phyloP scores from a whole-genome alignment of 306 rosid genomes.

The Coriaria nepalensis region DNA sequence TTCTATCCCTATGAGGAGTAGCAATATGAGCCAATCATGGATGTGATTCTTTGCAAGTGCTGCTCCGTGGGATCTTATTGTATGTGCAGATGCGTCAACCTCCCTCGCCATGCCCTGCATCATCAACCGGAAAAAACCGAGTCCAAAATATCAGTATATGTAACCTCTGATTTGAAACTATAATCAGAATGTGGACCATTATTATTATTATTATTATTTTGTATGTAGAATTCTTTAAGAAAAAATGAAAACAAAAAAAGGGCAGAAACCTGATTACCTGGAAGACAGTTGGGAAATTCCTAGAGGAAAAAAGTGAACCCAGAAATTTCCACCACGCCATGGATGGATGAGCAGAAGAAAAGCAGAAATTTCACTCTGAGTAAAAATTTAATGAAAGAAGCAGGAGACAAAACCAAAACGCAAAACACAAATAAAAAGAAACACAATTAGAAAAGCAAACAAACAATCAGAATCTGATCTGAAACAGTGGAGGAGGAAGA shows the following conservation, averaged over 20 bases:
- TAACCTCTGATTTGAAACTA: no score
- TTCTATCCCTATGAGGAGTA: slow-evolving; percentile 50
- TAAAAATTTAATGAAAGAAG: not conserved
- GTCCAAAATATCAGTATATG: not conserved
- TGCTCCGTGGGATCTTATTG: slow-evolving; percentile 80
- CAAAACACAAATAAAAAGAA: no score
- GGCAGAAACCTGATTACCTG: slow-evolving; percentile 18
- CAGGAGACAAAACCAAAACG: not conserved
- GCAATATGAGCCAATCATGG: slow-evolving; percentile 69
- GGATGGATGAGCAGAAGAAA: not conserved
- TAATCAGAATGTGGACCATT: no score
- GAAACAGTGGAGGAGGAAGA: no score
- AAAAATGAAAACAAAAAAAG: not conserved
- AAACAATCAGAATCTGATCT: no score
- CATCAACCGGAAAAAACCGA: not conserved
- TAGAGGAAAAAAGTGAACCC: slow-evolving; percentile 10
- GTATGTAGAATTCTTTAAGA: not conserved
- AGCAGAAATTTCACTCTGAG: slow-evolving; percentile 1
- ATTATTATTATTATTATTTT: no score
- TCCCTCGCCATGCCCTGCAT: slow-evolving; percentile 22
- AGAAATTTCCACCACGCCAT: slow-evolving; percentile 24
- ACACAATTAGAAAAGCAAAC: no score
- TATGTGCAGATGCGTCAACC: slow-evolving; percentile 35
- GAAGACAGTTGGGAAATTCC: slow-evolving; percentile 12
- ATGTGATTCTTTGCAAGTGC: slow-evolving; percentile 53